Evolutionary conservation across 176 grass and related monocot species (phyloP).

Genomic region (Phoenix roebelenii): DNA sequence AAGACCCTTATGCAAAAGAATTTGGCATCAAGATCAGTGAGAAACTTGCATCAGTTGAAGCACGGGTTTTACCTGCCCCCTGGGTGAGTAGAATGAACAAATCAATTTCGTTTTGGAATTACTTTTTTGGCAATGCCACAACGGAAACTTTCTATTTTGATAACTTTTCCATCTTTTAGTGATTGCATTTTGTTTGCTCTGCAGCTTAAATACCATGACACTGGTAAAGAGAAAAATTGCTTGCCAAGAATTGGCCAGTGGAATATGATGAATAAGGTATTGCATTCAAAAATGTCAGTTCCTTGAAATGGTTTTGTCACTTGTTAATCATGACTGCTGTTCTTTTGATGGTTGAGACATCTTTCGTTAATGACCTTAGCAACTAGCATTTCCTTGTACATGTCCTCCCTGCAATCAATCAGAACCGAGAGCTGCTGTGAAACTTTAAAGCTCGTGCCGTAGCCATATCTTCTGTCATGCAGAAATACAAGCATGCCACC

Average conservation of each 20-base stretch:
- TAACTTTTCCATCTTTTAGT: no score
- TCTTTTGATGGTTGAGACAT: no score
- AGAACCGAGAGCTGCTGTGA: no score
- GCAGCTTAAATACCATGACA: constrained; percentile 88
- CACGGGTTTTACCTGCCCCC: constrained; percentile 88
- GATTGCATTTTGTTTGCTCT: not conserved
- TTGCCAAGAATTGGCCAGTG: constrained; percentile 85
- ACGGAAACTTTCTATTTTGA: no score
- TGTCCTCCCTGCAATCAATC: no score
- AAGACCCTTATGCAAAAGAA: constrained; percentile 85
- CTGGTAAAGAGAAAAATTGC: constrained; percentile 85
- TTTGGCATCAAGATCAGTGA: constrained; percentile 93
- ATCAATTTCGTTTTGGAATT: no score
- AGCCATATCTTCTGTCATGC: not conserved
- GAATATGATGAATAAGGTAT: constrained; percentile 99
- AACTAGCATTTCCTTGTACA: no score
- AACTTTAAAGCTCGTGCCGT: not conserved
- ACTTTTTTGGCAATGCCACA: no score
- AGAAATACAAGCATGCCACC: not conserved
- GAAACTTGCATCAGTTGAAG: constrained; percentile 67
- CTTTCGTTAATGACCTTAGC: no score
- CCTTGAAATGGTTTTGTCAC: no score
- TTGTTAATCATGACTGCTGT: no score
- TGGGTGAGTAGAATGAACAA: constrained; percentile 22
- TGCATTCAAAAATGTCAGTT: no score